These are phyloP conservation scores for Leccinellum albellum DNA, from an alignment of 768 basidiomycete species.

Conservation along the genomic window DNA sequence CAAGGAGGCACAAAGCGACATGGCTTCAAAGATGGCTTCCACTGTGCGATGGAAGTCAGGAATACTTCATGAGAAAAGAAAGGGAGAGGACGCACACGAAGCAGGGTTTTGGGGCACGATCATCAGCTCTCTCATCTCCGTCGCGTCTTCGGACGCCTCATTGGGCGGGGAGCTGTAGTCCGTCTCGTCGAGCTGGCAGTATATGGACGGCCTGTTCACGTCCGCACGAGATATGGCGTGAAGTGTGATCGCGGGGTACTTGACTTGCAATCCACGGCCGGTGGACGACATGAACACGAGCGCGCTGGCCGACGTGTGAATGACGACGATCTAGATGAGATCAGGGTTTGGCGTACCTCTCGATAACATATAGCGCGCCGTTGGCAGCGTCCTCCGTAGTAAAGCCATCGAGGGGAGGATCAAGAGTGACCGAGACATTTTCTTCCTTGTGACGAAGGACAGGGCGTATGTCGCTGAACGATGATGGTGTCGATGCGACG, in stretches of 20 bases:
- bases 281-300: slow-evolving; percentile 73
- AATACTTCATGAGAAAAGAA: neutral
- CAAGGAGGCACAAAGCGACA: slow-evolving; percentile 79
- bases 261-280: slow-evolving; percentile 74
- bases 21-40: slow-evolving; percentile 80
- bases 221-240: slow-evolving; percentile 85
- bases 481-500: slow-evolving; percentile 75
- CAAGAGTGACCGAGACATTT: slow-evolving; percentile 62
- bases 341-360: slow-evolving; percentile 53
- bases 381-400: slow-evolving; percentile 43
- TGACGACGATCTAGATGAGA: slow-evolving; percentile 4
- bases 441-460: slow-evolving; percentile 73
- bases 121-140: slow-evolving; percentile 74
- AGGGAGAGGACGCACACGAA: slow-evolving; percentile 52
- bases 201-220: slow-evolving; percentile 60
- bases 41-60: slow-evolving; percentile 41
- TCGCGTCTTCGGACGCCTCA: slow-evolving; percentile 34
- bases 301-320: slow-evolving; percentile 41
- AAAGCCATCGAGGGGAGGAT: slow-evolving; percentile 66
- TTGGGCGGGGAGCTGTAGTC: slow-evolving; percentile 32
- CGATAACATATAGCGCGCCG: slow-evolving; percentile 81
- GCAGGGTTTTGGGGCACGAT: slow-evolving; percentile 61
- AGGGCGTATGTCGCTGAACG: slow-evolving; percentile 83
- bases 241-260: slow-evolving; percentile 87
- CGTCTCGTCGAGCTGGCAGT: slow-evolving; percentile 91